Base-by-base conservation (phyloP, 208 protist species). In the Endotrypanum monterogeii region DNA sequence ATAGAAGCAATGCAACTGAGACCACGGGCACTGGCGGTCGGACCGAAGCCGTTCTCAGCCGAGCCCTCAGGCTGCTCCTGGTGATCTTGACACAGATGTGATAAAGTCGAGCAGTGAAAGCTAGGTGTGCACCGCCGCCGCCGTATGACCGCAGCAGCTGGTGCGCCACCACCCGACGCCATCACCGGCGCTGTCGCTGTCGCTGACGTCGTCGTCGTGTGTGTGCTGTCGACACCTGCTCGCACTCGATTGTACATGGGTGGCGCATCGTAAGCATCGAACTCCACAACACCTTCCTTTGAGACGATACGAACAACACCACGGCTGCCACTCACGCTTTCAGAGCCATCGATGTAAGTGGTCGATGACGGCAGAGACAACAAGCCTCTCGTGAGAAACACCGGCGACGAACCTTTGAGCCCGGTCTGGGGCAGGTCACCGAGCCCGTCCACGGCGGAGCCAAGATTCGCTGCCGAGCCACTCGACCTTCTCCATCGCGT, bases 401-500 rank as follows among this genome's bases (percentile, higher is more conserved):
- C 58, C 37, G 37, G 58, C 9, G 37, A 37, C 39, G 37, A 23
- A 23, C 12, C 20, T 48, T 41, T 30, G 32, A 16, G 58, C 14
- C 23, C 35, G 32, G 32, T 44, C 20, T 18, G 37, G 32, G 39
- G 11, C 20, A 3, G 9, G 35, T 30, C 28, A 65, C 18, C 58
- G 23, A 46, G 16, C 58, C 8, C 58, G 23, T 23, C 8, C 23
- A 65, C 58, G 20, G 8, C 58, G n/a, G 58, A 9, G 37, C 18
- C 37, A 20, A 20, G 32, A 65, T 37, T 65, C 58, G 18, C 35
- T 32, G 67, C 66, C 76, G 54, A 80, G 14, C 69, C 76, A 35
- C 71, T 71, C 52, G 67, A 69, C 41, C 66, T 32, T 12, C 62
- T 69, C 23, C 68, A 52, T 35, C 68, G 68, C 44, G 67, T 70